Evolutionary conservation across 495 filamentous ascomycete genomes (phyloP).

Genomic region (Aspergillus sclerotioniger): DNA sequence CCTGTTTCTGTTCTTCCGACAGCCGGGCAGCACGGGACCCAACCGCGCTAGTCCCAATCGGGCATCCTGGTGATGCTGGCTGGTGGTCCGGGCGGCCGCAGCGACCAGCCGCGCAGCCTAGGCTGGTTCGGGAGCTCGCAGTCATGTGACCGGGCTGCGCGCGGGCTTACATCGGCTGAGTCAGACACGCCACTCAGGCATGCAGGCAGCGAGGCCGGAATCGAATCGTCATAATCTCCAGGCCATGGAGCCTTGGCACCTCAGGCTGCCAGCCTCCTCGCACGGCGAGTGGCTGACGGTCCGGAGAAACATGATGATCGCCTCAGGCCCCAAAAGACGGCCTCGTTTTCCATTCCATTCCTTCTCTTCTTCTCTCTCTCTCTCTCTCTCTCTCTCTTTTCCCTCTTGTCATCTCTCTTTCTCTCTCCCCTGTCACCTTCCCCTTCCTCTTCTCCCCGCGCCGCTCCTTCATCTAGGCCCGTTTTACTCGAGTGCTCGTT

Average conservation of each 20-base stretch:
- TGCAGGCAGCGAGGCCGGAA: conserved; percentile 9
- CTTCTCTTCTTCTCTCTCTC: conserved; percentile 26
- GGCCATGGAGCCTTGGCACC: conserved; percentile 12
- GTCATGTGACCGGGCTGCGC: neutral
- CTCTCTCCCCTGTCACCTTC: conserved; percentile 18
- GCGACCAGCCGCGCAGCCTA: conserved; percentile 9
- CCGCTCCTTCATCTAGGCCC: conserved; percentile 1
- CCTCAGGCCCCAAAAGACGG: conserved; percentile 39
- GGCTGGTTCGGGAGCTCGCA: neutral
- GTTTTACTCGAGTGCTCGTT: neutral
- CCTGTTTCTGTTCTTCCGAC: conserved; percentile 44
- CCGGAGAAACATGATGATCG: conserved; percentile 30
- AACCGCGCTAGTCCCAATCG: conserved; percentile 31
- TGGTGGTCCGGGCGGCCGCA: conserved; percentile 8
- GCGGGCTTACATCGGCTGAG: neutral
- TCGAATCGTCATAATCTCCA: conserved; percentile 6
- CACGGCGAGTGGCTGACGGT: conserved; percentile 21
- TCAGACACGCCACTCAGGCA: conserved; percentile 10
- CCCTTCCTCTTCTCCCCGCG: conserved; percentile 5
- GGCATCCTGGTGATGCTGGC: conserved; percentile 5
- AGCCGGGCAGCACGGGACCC: conserved; percentile 26
- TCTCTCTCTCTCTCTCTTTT: conserved; percentile 25
- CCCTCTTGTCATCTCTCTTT: conserved; percentile 25
- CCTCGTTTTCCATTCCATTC: conserved; percentile 45
- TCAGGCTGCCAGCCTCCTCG: conserved; percentile 19